Evolutionary conservation across 2,329 filamentous ascomycete genomes (phyloP), one percentile per base, ranked within the genome.

Genomic region (Ceratocystis destructans): DNA sequence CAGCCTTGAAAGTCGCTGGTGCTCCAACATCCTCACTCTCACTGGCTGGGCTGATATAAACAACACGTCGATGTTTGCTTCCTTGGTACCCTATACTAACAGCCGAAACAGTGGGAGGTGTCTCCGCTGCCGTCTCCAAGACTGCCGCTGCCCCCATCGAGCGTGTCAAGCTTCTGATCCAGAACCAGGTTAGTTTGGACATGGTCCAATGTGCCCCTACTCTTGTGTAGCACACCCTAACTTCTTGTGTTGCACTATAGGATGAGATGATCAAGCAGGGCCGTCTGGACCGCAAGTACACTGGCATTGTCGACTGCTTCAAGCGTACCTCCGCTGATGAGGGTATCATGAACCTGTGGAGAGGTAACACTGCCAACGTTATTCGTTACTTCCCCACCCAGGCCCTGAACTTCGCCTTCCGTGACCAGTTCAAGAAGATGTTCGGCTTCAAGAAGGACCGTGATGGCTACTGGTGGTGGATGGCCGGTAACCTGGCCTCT

Each of bases 371-470:
- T 79, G 94, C 94, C 90, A 99, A 99, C 88, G 94, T 99, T 81
- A 96, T 99, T 86, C 94, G 94, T 89, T 99, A 99, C 86, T 99
- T 99, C 90, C 94, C 94, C 74, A 99, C 94, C 80, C 94, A 99
- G 87, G 94, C 94, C 76, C 85, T 99, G 80, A 99, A 99, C 92
- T 99, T 99, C 78, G 94, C 94, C 79, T 99, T 99, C 94, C 94
- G 94, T 81, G 94, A 99, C 82, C 96, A 95, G 87, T 99, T 96
- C 91, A 99, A 99, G 91, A 85, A 88, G 78, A 95, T 99, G 92
- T 99, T 99, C 88, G 89, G 90, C 78, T 99, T 90, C 91, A 99
- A 97, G 91, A 97, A 97, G 89, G 94, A 99, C 71, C 88, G 87
- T 82, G 94, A 99, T 80, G 94, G 94, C 77, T 99, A 99, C 81